Evolutionary conservation across 2,329 filamentous ascomycete genomes (phyloP).

Genomic region (Colletotrichum horii): DNA sequence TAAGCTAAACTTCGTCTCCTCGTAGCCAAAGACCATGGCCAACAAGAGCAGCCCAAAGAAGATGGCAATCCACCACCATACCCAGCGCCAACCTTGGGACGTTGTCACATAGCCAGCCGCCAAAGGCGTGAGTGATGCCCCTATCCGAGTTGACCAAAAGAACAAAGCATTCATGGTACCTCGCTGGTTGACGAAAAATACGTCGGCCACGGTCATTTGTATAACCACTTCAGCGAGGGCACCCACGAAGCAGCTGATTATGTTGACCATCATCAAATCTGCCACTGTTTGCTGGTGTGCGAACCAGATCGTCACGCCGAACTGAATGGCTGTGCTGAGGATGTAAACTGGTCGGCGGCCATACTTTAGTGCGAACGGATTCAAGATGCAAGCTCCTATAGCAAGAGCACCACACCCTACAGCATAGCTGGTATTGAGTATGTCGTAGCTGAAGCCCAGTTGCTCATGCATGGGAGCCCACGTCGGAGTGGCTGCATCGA

Average conservation of each 20-base stretch:
- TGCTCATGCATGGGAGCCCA: constrained; percentile 48
- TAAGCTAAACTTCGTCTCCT: neutral
- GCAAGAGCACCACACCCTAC: constrained; percentile 45
- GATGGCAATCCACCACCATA: constrained; percentile 51
- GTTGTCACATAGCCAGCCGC: constrained; percentile 40
- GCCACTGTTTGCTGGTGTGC: constrained; percentile 44
- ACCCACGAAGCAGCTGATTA: constrained; percentile 47
- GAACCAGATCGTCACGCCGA: constrained; percentile 41
- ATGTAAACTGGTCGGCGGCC: constrained; percentile 51
- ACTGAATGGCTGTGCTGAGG: constrained; percentile 41
- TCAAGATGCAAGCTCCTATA: constrained; percentile 45
- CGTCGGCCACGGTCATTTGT: constrained; percentile 51
- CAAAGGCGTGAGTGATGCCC: constrained; percentile 40
- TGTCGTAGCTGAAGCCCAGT: constrained; percentile 43
- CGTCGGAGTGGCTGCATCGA: neutral
- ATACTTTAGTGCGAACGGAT: constrained; percentile 51
- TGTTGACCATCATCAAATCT: constrained; percentile 49
- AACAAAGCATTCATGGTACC: constrained; percentile 53
- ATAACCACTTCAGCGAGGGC: constrained; percentile 47
- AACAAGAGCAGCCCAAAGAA: constrained; percentile 41
- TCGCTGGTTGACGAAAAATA: constrained; percentile 54
- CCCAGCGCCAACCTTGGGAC: constrained; percentile 51
- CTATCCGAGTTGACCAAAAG: constrained; percentile 29
- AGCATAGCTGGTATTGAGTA: constrained; percentile 51
- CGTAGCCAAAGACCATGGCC: constrained; percentile 44